Evolutionary conservation across 495 filamentous ascomycete genomes (phyloP).

Genomic region (Lophiotrema nucula): DNA sequence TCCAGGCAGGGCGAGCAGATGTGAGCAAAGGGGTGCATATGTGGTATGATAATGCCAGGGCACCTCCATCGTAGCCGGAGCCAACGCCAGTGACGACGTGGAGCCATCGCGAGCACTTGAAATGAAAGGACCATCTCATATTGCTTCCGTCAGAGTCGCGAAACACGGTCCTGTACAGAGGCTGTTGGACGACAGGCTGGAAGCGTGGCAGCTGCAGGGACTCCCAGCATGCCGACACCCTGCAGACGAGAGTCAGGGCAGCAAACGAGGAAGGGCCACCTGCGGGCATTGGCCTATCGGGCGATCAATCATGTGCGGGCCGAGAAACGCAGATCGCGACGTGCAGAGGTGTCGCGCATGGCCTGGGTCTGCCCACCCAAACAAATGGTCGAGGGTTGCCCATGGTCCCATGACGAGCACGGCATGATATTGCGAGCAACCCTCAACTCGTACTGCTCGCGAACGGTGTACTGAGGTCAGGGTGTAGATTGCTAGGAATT

Average conservation of each 20-base stretch:
- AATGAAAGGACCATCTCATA: slow-evolving; percentile 27
- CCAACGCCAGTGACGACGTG: slow-evolving; percentile 22
- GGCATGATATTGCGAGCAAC: slow-evolving; percentile 13
- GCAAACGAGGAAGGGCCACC: slow-evolving; percentile 14
- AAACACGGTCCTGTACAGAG: slow-evolving; percentile 20
- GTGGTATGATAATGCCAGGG: slow-evolving; percentile 7
- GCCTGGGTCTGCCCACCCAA: slow-evolving; percentile 17
- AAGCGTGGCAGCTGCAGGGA: slow-evolving; percentile 35
- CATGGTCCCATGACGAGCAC: slow-evolving; percentile 13
- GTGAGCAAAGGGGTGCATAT: neutral
- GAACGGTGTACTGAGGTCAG: no score
- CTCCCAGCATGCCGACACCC: slow-evolving; percentile 5
- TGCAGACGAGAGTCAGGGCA: slow-evolving; percentile 25
- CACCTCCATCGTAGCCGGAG: neutral
- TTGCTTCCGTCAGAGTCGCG: slow-evolving; percentile 14
- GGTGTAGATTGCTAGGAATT: neutral
- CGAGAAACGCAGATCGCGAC: slow-evolving; percentile 28
- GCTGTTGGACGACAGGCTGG: slow-evolving; percentile 23
- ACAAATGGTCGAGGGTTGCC: slow-evolving; percentile 21
- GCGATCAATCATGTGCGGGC: slow-evolving; percentile 29
- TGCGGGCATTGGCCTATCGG: slow-evolving; percentile 35
- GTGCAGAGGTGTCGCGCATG: slow-evolving; percentile 35
- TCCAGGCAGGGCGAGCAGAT: slow-evolving; percentile 21
- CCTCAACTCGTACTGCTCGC: no score
- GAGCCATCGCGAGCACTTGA: slow-evolving; percentile 5